Percentiles rank a stretch among this genome's conserved stretches.
Conservation (phyloP, 306 rosid species). For the Cucumis melo region DNA sequence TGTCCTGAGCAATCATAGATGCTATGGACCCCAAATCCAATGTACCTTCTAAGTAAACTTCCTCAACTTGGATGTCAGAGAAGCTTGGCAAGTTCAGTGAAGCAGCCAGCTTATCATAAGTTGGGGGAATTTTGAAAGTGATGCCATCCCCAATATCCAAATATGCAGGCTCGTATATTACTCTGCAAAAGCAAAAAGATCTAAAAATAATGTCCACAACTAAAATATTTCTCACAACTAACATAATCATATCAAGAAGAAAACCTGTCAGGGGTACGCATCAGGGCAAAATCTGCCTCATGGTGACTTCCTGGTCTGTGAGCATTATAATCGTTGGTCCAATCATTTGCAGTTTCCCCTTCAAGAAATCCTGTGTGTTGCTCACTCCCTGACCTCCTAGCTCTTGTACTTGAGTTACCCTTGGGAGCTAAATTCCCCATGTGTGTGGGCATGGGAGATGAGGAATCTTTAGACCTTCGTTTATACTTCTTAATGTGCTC, state of each 20-base stretch:
- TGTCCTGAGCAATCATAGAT: slow-evolving; percentile 76
- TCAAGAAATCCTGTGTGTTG: slow-evolving; percentile 43
- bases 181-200: slow-evolving; percentile 30
- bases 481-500: slow-evolving; percentile 80
- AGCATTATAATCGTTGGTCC: slow-evolving; percentile 44
- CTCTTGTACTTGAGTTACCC: slow-evolving; percentile 33
- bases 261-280: slow-evolving; percentile 48
- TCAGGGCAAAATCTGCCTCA: slow-evolving; percentile 32
- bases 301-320: slow-evolving; percentile 41
- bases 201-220: not conserved
- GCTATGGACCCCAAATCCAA: slow-evolving; percentile 96
- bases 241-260: slow-evolving; percentile 3
- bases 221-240: not conserved
- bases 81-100: slow-evolving; percentile 67
- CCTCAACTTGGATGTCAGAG: slow-evolving; percentile 74
- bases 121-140: slow-evolving; percentile 75
- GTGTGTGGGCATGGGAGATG: slow-evolving; percentile 40
- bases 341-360: slow-evolving; percentile 43
- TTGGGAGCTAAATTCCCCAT: slow-evolving; percentile 30
- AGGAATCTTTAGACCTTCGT: slow-evolving; percentile 73
- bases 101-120: slow-evolving; percentile 68
- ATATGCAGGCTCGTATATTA: slow-evolving; percentile 69
- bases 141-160: slow-evolving; percentile 84
- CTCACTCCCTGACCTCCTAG: slow-evolving; percentile 48
- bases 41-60: slow-evolving; percentile 73